Conservation (phyloP, 2,329 filamentous ascomycete species). For the Ophiocordyceps unilateralis region DNA sequence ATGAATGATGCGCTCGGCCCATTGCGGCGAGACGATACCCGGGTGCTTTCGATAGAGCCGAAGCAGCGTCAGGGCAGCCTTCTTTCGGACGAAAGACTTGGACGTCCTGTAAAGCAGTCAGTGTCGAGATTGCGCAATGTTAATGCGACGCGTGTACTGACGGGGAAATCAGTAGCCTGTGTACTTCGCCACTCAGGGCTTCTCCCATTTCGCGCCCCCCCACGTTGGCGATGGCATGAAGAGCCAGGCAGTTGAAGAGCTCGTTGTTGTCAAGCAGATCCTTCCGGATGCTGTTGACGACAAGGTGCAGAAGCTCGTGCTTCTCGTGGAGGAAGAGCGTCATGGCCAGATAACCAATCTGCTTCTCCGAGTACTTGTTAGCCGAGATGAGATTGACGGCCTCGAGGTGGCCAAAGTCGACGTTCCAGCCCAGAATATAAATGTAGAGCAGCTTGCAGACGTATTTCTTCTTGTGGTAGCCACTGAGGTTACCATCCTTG, state of each 20-base stretch:
- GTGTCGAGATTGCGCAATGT: slow-evolving; percentile 2
- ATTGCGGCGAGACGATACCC: slow-evolving; percentile 85
- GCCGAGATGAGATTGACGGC: slow-evolving; percentile 95
- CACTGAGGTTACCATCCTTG: slow-evolving; percentile 83
- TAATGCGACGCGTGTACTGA: slow-evolving; percentile 26
- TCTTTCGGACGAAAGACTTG: slow-evolving; percentile 98
- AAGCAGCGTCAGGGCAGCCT: slow-evolving; percentile 83
- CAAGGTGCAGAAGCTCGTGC: slow-evolving; percentile 86
- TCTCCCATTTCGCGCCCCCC: slow-evolving; percentile 96
- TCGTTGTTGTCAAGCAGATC: slow-evolving; percentile 91
- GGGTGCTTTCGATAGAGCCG: slow-evolving; percentile 90
- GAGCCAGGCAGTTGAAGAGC: slow-evolving; percentile 86
- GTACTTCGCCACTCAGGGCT: slow-evolving; percentile 78
- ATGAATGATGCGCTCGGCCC: slow-evolving; percentile 96
- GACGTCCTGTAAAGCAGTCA: slow-evolving; percentile 32
- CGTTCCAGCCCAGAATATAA: slow-evolving; percentile 97
- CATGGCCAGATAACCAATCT: slow-evolving; percentile 96
- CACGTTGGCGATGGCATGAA: slow-evolving; percentile 96
- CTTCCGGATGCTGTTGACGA: slow-evolving; percentile 97
- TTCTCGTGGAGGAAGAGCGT: slow-evolving; percentile 94
- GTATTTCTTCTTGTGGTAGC: slow-evolving; percentile 99
- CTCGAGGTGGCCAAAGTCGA: slow-evolving; percentile 96
- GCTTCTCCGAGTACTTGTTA: slow-evolving; percentile 96
- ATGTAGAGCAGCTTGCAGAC: slow-evolving; percentile 99
- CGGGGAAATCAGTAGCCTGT: slow-evolving; percentile 87